Evolutionary conservation across 2,329 filamentous ascomycete species (phyloP).

Genomic region (Calycina herbarum): DNA sequence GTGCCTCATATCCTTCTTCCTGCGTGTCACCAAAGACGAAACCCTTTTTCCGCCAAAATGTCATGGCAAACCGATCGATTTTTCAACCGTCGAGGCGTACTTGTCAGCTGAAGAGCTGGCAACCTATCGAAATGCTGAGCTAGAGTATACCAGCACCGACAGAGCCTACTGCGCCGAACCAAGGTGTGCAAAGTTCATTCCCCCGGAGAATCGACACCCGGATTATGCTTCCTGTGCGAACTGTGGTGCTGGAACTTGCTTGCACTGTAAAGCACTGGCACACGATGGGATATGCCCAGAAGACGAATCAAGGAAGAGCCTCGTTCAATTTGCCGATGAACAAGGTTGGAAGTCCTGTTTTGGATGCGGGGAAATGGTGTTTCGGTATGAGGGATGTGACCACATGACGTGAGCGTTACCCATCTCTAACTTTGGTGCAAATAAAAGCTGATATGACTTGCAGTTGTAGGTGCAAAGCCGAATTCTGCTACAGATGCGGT

Average conservation of each 20-base stretch:
- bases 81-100: conserved; percentile 27
- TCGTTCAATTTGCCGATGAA: conserved; percentile 21
- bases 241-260: conserved; percentile 24
- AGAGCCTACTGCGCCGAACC: conserved; percentile 28
- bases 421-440: conserved; percentile 14
- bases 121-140: conserved; percentile 24
- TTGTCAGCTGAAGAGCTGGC: conserved; percentile 25
- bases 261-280: conserved; percentile 24
- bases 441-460: conserved; percentile 18
- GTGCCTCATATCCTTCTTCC: conserved; percentile 30
- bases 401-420: conserved; percentile 25
- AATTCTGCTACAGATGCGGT: conserved; percentile 31
- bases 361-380: conserved; percentile 24
- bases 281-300: conserved; percentile 22
- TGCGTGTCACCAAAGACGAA: conserved; percentile 29
- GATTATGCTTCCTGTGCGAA: conserved; percentile 21
- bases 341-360: conserved; percentile 25
- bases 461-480: conserved; percentile 26
- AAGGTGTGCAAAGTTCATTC: conserved; percentile 26
- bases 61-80: conserved; percentile 24
- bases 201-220: not conserved
- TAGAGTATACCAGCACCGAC: conserved; percentile 27
- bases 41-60: conserved; percentile 29
- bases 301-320: conserved; percentile 22
- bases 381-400: conserved; percentile 23